These are phyloP conservation scores for Protoeuglena noctilucae DNA, from an alignment of 139 green algal genomes.

Conservation along the genomic window DNA sequence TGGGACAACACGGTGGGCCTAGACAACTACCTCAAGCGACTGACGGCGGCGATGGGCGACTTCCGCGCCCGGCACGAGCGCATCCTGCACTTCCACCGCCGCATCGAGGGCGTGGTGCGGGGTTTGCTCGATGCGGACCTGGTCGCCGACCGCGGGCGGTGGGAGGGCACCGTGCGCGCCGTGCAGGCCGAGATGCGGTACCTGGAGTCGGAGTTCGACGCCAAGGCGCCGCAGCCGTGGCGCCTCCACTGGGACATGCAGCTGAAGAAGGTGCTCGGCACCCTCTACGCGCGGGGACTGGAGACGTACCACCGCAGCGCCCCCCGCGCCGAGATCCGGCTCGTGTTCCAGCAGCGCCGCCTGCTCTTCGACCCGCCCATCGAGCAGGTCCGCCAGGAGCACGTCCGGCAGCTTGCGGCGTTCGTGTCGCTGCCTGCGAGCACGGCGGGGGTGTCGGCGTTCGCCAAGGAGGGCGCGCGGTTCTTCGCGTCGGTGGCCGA, in stretches of 20 bases:
- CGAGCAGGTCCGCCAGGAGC: conserved; percentile 50
- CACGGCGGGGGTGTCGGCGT: conserved; percentile 15
- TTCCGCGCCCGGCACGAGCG: conserved; percentile 51
- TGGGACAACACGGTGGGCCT: not conserved
- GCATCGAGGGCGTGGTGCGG: conserved; percentile 28
- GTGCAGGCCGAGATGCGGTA: conserved; percentile 41
- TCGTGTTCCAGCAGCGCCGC: conserved; percentile 44
- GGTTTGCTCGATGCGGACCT: conserved; percentile 47
- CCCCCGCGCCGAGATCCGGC: conserved; percentile 35
- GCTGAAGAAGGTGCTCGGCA: conserved; percentile 47
- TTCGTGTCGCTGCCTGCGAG: conserved; percentile 39
- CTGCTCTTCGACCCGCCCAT: conserved; percentile 53
- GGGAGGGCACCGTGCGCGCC: conserved; percentile 44
- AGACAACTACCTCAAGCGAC: conserved; percentile 56
- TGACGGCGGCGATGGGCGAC: conserved; percentile 66
- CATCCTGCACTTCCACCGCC: conserved; percentile 9
- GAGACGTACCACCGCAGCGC: conserved; percentile 46
- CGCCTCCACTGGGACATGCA: conserved; percentile 71
- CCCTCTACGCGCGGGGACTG: conserved; percentile 50
- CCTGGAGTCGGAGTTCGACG: conserved; percentile 41
- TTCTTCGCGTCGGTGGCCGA: no score
- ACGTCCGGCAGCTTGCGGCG: conserved; percentile 40
- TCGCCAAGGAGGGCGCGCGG: conserved; percentile 29
- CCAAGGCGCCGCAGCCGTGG: conserved; percentile 30
- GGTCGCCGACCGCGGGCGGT: conserved; percentile 28